phyloP scores from a whole-genome alignment of 768 basidiomycete species.

The Rhizopogon rudus region DNA sequence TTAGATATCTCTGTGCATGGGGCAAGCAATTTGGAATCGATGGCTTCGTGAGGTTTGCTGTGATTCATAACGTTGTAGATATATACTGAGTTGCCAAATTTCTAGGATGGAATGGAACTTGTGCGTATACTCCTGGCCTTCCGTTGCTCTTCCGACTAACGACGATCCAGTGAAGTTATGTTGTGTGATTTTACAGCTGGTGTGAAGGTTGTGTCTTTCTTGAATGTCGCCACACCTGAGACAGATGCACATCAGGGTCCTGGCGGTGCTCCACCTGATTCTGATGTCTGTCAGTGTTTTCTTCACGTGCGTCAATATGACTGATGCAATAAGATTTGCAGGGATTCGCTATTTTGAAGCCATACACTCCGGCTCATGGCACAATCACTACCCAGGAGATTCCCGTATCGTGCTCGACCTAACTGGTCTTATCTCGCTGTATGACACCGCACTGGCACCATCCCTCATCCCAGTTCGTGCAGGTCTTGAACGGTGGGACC shows the following conservation, averaged over 20 bases:
- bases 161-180: slow-evolving; percentile 36
- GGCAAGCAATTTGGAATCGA: slow-evolving; percentile 25
- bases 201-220: slow-evolving; percentile 33
- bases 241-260: neutral
- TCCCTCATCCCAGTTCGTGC: slow-evolving; percentile 11
- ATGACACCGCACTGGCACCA: slow-evolving; percentile 17
- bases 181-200: slow-evolving; percentile 41
- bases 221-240: slow-evolving; percentile 20
- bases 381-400: slow-evolving; percentile 20
- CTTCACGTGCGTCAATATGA: neutral
- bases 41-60: slow-evolving; percentile 25
- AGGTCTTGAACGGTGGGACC: slow-evolving; percentile 14
- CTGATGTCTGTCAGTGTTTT: too few species aligned
- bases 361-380: slow-evolving; percentile 15
- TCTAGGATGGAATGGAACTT: slow-evolving; percentile 46
- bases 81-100: neutral
- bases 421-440: slow-evolving; percentile 18
- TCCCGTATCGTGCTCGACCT: slow-evolving; percentile 18
- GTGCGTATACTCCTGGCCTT: slow-evolving; percentile 21
- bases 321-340: neutral
- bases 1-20: slow-evolving; percentile 28
- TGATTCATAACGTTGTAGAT: neutral
- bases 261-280: too few species aligned
- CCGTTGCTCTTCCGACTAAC: neutral
- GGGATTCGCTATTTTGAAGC: slow-evolving; percentile 4